Conservation (phyloP, 139 green algal species). For the Chlamydomonas applanata region DNA sequence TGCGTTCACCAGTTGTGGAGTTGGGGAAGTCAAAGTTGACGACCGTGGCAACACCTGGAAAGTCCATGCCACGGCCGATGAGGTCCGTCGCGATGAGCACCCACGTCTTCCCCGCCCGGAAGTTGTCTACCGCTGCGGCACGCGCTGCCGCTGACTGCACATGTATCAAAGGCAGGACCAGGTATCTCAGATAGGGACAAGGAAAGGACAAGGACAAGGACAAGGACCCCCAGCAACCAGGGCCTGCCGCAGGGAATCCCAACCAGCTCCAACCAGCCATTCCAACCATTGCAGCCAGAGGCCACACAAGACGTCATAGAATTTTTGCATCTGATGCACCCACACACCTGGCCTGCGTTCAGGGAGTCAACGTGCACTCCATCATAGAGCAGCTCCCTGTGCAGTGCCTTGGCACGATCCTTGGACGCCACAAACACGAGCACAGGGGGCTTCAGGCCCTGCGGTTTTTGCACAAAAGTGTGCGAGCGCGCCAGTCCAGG, state of each 20-base stretch:
- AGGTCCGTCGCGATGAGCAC: slow-evolving; percentile 95
- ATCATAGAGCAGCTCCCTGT: slow-evolving; percentile 85
- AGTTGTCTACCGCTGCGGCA: slow-evolving; percentile 71
- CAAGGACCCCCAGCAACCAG: too few relatives aligned
- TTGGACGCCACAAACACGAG: slow-evolving; percentile 92
- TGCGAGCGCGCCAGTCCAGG: too few relatives aligned
- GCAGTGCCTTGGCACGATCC: slow-evolving; percentile 77
- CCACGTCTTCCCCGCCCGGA: slow-evolving; percentile 77
- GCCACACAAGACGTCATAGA: too few relatives aligned
- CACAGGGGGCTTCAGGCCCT: slow-evolving; percentile 80
- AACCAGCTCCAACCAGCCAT: too few relatives aligned
- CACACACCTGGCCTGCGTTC: too few relatives aligned
- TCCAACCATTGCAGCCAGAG: too few relatives aligned
- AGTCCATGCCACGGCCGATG: slow-evolving; percentile 88
- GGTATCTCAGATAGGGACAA: too few relatives aligned
- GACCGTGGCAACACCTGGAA: slow-evolving; percentile 89
- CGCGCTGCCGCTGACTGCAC: slow-evolving; percentile 61
- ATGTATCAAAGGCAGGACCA: too few relatives aligned
- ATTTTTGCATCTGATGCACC: too few relatives aligned
- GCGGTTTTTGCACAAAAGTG: too few relatives aligned
- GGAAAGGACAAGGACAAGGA: too few relatives aligned
- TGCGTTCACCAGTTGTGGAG: slow-evolving; percentile 29
- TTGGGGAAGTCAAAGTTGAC: slow-evolving; percentile 96
- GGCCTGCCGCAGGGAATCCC: too few relatives aligned
- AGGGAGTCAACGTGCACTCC: slow-evolving; percentile 83